These are phyloP conservation scores for Neurospora sp. DNA, from an alignment of 2,329 filamentous ascomycete genomes.

Conservation along the genomic window DNA sequence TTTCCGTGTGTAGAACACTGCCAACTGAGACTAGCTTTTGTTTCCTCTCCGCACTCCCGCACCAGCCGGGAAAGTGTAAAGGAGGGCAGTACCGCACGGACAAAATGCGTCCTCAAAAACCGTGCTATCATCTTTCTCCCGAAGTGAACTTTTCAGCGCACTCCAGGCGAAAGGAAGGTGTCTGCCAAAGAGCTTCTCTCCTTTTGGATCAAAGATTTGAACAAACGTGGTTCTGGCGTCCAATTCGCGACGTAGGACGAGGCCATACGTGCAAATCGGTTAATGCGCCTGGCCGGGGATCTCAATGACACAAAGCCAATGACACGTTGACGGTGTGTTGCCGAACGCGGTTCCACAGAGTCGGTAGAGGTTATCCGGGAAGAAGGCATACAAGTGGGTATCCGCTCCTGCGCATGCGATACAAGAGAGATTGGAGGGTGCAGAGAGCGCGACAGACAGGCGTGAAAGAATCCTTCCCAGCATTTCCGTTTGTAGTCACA, in stretches of 20 bases:
- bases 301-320: slow-evolving; percentile 28
- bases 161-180: slow-evolving; percentile 34
- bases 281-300: slow-evolving; percentile 48
- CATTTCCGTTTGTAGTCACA: slow-evolving; percentile 37
- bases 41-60: slow-evolving; percentile 55
- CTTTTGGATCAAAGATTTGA: background rate
- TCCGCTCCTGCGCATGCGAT: slow-evolving; percentile 3
- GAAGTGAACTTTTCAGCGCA: slow-evolving; percentile 26
- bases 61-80: slow-evolving; percentile 21
- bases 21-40: slow-evolving; percentile 93
- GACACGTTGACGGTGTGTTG: slow-evolving; percentile 33
- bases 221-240: slow-evolving; percentile 36
- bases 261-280: slow-evolving; percentile 32
- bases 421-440: slow-evolving; percentile 23
- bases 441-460: slow-evolving; percentile 33
- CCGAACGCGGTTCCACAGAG: slow-evolving; percentile 31
- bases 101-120: slow-evolving; percentile 97
- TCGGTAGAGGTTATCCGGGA: slow-evolving; percentile 13
- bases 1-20: slow-evolving; percentile 73
- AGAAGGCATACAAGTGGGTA: background rate
- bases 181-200: slow-evolving; percentile 16
- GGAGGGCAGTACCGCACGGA: slow-evolving; percentile 65
- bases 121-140: slow-evolving; percentile 51
- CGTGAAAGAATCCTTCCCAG: slow-evolving; percentile 23
- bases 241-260: slow-evolving; percentile 31